Base-by-base conservation (phyloP, 176 grass and related monocot genomes). In the Oryza officinalis region DNA sequence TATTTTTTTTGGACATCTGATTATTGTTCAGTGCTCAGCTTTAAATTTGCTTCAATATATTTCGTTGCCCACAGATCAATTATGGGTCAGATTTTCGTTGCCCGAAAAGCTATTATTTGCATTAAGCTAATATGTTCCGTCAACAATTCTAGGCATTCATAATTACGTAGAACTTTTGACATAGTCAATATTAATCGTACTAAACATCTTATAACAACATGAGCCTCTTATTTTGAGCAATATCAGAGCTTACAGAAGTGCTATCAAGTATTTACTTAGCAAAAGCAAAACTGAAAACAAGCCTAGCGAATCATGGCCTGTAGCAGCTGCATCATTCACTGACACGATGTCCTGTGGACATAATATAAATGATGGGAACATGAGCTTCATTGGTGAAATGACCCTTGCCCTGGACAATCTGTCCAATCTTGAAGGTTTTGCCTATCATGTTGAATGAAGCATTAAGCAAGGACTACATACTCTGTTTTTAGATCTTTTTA, bases 1-100 rank as follows among this genome's bases (percentile, higher is more conserved):
- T 61, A 61, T 61, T n/a, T 61, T 61, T 23, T 23, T 61, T 61
- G 57, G 57, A 61, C 54, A 61, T 61, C 57, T 61, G 57, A 61
- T 61, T 61, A 61, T 61, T 61, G 57, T 61, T 61, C 57, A 61
- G 57, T 61, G 57, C 57, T 61, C 57, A 61, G 57, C 57, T 61
- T 61, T 25, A 61, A 60, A 8, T 60, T 60, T 22, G 54, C 54
- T 60, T 60, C 54, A 60, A 60, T 60, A 60, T 60, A 60, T 60
- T 60, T 60, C 54, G 54, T 60, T 60, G 54, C 54, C 54, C 54
- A 60, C n/a, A n/a, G 54, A 60, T 60, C 52, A 60, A 60, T 60
- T 60, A 60, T 60, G 54, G 54, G 54, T 60, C 54, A 60, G 54
- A 60, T 60, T 60, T 60, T 60, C 18, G 54, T 60, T n/a, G n/a